A percentile compares a stretch with the other conserved stretches of the same genome.
These are phyloP conservation scores for Leccinum arenicola DNA, from an alignment of 768 basidiomycete genomes.

Conservation along the genomic window DNA sequence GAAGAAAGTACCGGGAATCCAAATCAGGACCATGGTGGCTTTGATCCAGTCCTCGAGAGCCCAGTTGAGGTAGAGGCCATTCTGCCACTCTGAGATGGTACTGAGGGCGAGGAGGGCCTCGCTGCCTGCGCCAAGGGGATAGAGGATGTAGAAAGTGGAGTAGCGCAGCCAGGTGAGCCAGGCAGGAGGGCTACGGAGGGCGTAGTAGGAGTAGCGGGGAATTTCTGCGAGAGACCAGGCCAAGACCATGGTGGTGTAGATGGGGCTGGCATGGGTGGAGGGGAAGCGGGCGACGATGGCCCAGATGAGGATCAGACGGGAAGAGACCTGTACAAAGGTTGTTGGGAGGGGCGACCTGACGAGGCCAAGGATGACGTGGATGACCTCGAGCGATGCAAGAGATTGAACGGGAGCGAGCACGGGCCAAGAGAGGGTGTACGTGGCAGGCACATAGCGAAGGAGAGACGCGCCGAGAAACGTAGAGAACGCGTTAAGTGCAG, in stretches of 20 bases:
- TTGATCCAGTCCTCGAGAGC: conserved; percentile 54
- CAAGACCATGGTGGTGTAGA: conserved; percentile 88
- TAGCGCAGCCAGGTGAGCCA: conserved; percentile 80
- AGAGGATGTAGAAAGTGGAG: conserved; percentile 91
- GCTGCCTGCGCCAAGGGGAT: conserved; percentile 87
- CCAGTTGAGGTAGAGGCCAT: conserved; percentile 46
- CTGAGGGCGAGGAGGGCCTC: conserved; percentile 84
- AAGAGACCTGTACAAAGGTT: conserved; percentile 76
- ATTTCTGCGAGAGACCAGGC: conserved; percentile 93
- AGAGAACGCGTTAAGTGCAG: conserved; percentile 37
- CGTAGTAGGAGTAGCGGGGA: conserved; percentile 89
- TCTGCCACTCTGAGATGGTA: conserved; percentile 58
- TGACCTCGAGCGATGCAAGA: conserved; percentile 77
- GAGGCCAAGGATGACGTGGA: conserved; percentile 76
- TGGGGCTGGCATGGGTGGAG: conserved; percentile 62
- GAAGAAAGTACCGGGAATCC: conserved; percentile 79
- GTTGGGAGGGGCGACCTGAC: conserved; percentile 77
- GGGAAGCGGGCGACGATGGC: conserved; percentile 47
- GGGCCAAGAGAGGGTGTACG: conserved; percentile 54
- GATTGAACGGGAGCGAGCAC: conserved; percentile 74
- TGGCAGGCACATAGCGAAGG: conserved; percentile 41
- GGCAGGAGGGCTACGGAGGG: conserved; percentile 48
- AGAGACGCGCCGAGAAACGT: conserved; percentile 34
- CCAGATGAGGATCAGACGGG: conserved; percentile 84
- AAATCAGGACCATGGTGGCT: conserved; percentile 62